Base-by-base conservation (phyloP, 495 filamentous ascomycete genomes). In the Xylaria palmicola region DNA sequence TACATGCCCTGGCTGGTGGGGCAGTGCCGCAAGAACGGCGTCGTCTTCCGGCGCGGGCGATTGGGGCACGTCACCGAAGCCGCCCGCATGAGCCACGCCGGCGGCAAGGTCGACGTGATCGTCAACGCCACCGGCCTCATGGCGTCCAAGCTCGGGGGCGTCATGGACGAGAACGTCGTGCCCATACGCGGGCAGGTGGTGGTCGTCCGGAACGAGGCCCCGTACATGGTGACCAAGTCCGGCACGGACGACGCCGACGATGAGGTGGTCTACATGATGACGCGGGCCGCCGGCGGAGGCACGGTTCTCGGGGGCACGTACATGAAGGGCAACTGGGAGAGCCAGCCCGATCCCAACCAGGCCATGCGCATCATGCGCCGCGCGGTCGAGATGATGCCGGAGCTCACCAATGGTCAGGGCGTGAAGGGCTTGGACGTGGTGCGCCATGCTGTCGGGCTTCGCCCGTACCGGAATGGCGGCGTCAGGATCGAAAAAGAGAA, bases 331-430 rank as follows among this genome's bases (percentile, higher is more conserved):
- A 88, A 86, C 58, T 97, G 91, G 92, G 92, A 97, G 59, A 77
- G 85, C 15, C 80, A 90, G 60, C 84, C 88, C 0, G 94, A 98
- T 70, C 86, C 86, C 4, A 94, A 93, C 68, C 75, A 89, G 7
- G 92, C 94, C 0, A 75, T 83, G 51, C 80, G 93, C 7, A 97
- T 98, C 63, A 97, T 98, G 95, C 90, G 88, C 75, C 79, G 94
- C 5, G 85, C 83, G 4, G 78, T 97, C 26, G 83, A 86, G 37
- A 65, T 88, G 34, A 87, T 86, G 64, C 94, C 94, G 1, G 77
- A 82, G 51, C 78, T 98, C 57, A 87, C 89, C 1, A 80, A 78
- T 15, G 92, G 92, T 0, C 83, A 90, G 74, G 93, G 92, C 0
- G 75, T 86, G 30, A 89, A 97, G 71, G 90, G 81, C 2, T 72